phyloP scores from a whole-genome alignment of 208 protist genomes.

The Jaenimonas drosophilae region DNA sequence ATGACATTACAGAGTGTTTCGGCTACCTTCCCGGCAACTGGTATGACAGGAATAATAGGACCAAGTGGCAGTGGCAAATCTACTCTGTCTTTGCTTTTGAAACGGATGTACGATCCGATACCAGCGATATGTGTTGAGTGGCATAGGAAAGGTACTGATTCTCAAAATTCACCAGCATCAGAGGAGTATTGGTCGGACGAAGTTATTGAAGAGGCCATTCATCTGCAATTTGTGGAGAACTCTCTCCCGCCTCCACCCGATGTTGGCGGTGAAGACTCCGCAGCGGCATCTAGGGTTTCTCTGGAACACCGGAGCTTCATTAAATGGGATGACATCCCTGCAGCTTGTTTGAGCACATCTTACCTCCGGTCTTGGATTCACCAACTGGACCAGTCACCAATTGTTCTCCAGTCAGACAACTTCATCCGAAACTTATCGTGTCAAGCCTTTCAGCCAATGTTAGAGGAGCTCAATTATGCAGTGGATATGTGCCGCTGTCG shows the following conservation, averaged over 20 bases:
- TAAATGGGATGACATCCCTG: constrained; percentile 42
- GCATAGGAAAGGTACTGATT: not conserved
- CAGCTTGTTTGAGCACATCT: constrained; percentile 29
- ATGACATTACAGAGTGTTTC: not conserved
- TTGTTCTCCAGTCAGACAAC: no score
- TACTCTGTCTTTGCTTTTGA: constrained; percentile 10
- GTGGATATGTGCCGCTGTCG: constrained; percentile 29
- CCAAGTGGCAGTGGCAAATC: not conserved
- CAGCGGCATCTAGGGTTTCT: not conserved
- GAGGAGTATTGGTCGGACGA: not conserved
- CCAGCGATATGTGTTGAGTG: constrained; percentile 2
- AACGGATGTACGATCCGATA: constrained; percentile 15
- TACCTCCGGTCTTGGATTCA: constrained; percentile 43
- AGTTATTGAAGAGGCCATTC: not conserved
- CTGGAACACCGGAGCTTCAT: constrained; percentile 3
- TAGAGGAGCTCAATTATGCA: constrained; percentile 27
- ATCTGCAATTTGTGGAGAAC: not conserved
- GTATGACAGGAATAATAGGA: not conserved
- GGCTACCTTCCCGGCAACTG: not conserved
- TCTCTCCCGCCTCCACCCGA: not conserved
- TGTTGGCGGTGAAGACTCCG: not conserved
- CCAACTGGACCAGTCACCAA: constrained; percentile 38
- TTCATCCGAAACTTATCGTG: no score
- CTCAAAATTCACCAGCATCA: not conserved
- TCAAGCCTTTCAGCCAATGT: constrained; percentile 21